Evolutionary conservation across 768 basidiomycete species (phyloP), one percentile per base, ranked within the genome.

Genomic region (Boletus barrowsii): DNA sequence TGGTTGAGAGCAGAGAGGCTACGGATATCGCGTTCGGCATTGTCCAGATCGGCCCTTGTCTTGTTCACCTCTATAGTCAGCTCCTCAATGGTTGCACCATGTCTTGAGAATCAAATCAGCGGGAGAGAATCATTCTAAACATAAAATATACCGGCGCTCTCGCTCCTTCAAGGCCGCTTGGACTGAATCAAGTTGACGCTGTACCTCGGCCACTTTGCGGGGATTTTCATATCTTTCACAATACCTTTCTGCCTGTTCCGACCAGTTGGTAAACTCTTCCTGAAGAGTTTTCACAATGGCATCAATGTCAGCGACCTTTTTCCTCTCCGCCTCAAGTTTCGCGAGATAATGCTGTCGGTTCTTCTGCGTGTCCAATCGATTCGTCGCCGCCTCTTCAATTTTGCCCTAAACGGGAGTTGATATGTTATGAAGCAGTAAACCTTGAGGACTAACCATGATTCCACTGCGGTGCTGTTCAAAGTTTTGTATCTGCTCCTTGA

Each of bases 81-180:
- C 47, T 92, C 84, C 49, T 91, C 90, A 6, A 92, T 80, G 2
- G 83, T 80, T 1, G 85, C 84, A 9, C 92, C 91, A 49, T 91
- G 84, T 39, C 88, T 91, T 51, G 10, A 37, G 17, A 30, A 55
- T 41, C 37, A 20, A 44, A 22, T 57, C 14, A 62, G 59, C 14
- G 33, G 24, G 47, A 8, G 2, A 11, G 17, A 33, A 29, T 42
- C 57, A 32, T n/a, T 36, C 20, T 0, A 32, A 18, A 33, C 20
- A 40, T 29, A 37, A 42, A 15, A 65, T 76, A 11, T 57, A 87
- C 90, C 70, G 76, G 61, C 75, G 81, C 67, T 87, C 86, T 26
- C 86, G 81, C 60, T 84, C 82, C 54, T 82, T 75, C 58, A 95
- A 66, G 1, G 88, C 86, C 26, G 74, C 75, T 60, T 86, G 73